Evolutionary conservation across 2,329 filamentous ascomycete genomes (phyloP), one percentile per base, ranked within the genome.

Genomic region (Colletotrichum lini): DNA sequence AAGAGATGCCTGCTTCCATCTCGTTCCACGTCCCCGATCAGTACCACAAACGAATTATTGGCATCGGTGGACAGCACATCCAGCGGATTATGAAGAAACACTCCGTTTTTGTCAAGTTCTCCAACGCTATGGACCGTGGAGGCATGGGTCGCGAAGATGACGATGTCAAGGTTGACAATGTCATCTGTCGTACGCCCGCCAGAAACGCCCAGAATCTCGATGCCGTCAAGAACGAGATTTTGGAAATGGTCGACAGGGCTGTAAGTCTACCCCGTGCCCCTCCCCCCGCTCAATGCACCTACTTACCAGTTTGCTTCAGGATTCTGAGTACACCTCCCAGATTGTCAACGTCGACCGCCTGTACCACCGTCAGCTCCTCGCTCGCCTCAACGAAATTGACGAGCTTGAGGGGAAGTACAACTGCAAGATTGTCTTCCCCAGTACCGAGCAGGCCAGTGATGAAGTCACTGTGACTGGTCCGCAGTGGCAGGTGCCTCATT

Each of bases 71-170:
- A 12, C 96, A 98, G 80, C 96, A 99, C 79, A 99, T 99, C 76
- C 96, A 99, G 82, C 94, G 96, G 66, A 98, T 99, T 85, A 99
- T 99, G 96, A 98, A 99, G 87, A 98, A 98, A 84, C 97, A 99
- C 83, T 98, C 96, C 0, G 96, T 99, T 76, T 99, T 99, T 77
- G 96, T 99, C 84, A 99, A 99, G 81, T 99, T 99, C 79, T 98
- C 95, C 74, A 99, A 99, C 77, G 96, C 96, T 18, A 98, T 98
- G 95, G 96, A 99, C 80, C 92, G 96, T 79, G 96, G 94, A 10
- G 83, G 95, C 45, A 93, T 97, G 82, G 94, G 95, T 74, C 95
- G 97, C 75, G 95, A 98, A 79, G 96, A 99, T 78, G 96, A 99
- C 79, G 96, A 99, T 79, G 94, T 98, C 83, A 98, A 98, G 82